A percentile compares a stretch with the other conserved stretches of the same genome.
Evolutionary conservation across 1,284 basidiomycete species (phyloP).

Genomic region (Apiotrichum gamsii): DNA sequence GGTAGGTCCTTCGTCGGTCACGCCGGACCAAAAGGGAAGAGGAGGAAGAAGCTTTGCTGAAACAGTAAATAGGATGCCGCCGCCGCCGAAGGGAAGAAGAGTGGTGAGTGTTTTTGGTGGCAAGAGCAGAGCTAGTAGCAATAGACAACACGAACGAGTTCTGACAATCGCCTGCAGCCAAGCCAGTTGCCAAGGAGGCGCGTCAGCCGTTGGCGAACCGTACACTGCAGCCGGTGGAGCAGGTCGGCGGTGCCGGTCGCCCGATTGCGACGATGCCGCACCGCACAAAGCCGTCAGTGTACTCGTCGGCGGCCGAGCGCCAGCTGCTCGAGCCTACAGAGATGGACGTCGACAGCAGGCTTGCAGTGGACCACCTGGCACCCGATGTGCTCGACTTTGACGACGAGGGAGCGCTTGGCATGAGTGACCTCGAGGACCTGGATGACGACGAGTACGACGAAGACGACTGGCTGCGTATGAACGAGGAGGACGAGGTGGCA

Average conservation of each 20-base stretch:
- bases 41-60: too few species aligned
- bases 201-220: slow-evolving; percentile 34
- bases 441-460: slow-evolving; percentile 51
- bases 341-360: slow-evolving; percentile 36
- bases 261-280: slow-evolving; percentile 39
- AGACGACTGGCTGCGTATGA: slow-evolving; percentile 62
- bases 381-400: slow-evolving; percentile 16
- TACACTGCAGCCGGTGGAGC: slow-evolving; percentile 19
- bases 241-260: too few species aligned
- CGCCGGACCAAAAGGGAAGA: too few species aligned
- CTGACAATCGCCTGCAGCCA: too few species aligned
- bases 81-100: slow-evolving; percentile 29
- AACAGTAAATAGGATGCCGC: slow-evolving; percentile 19
- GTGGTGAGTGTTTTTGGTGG: too few species aligned
- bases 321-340: slow-evolving; percentile 15
- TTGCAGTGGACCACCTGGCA: background rate
- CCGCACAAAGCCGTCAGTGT: slow-evolving; percentile 22
- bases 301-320: slow-evolving; percentile 14
- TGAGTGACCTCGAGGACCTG: slow-evolving; percentile 23
- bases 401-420: slow-evolving; percentile 6
- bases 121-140: background rate
- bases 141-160: too few species aligned
- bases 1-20: slow-evolving; percentile 15
- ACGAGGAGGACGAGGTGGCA: slow-evolving; percentile 35
- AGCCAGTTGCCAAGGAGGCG: slow-evolving; percentile 21